Base-by-base conservation (phyloP, 2,329 filamentous ascomycete species). In the Scytalidium lignicola region DNA sequence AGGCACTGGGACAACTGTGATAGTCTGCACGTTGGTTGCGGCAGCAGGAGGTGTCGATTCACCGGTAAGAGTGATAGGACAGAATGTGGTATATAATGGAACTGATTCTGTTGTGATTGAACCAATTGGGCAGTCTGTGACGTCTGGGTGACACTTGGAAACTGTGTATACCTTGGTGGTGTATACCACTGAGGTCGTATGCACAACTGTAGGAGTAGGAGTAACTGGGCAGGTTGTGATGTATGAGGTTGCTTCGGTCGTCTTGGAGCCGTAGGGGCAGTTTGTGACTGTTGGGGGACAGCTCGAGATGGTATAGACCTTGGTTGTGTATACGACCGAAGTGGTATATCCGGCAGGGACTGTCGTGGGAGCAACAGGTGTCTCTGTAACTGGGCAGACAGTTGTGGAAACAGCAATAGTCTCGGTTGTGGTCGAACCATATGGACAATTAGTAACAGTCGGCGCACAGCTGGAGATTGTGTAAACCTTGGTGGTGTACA, bases 361-460 rank as follows among this genome's bases (percentile, higher is more conserved):
- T 4, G 32, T 7, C 15, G 7, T 8, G 15, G 32, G 32, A 37
- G 5, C 32, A 5, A 17, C 32, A 9, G 64, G 32, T 15, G 32
- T 37, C 15, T 37, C 44, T 13, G 47, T 29, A 1, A 63, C 49
- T 10, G 61, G 57, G 50, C 55, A 63, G 26, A 61, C 50, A 2
- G 60, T 62, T 12, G 57, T 62, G n/a, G 55, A 58, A 13, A 55
- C 48, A 15, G 53, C 43, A 23, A 61, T 41, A 17, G 52, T 60
- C 44, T 60, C 60, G 2, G 59, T 63, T 28, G 55, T 60, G n/a
- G 55, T 51, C 6, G 49, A 46, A 22, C 54, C 49, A 10, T 51
- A 46, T 15, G 62, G 62, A 51, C 63, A 65, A 21, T 64, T 49
- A 9, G 61, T 62, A 1, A 65, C 59, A 2, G 52, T 55, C 7